Evolutionary conservation across 1,139 yeast species (phyloP), one percentile per base, ranked within the genome.

Genomic region (Taphrina wiesneri): DNA sequence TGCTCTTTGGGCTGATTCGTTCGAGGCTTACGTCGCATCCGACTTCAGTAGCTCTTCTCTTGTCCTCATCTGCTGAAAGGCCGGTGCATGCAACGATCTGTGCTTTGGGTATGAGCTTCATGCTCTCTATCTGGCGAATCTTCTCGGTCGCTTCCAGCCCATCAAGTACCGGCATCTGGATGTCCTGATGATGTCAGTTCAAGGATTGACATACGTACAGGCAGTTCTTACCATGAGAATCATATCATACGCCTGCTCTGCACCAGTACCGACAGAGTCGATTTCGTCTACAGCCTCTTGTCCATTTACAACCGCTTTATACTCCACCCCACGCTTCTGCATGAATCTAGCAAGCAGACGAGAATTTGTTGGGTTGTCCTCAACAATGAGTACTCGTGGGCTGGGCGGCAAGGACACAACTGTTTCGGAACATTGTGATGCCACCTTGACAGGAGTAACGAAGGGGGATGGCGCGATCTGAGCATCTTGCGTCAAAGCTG

Each of bases 301-400:
- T 17, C 56, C 56, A 52, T 52, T 52, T n/a, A 52, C 56, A 28
- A 52, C 56, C 45, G 56, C 56, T 2, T 7, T 34, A 26, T 30
- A 52, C 17, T 5, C 45, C 4, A 52, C 28, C 13, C 56, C 56
- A 6, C 45, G 41, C 56, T 52, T 52, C 45, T 52, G 45, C 56
- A 52, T 30, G 45, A 52, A 52, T 21, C 56, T n/a, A 9, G 26
- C 28, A 4, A 52, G 45, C 17, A 52, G 21, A 6, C 56, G 56
- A 21, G 56, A 17, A 52, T 52, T 52, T 19, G 56, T 52, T 5
- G 56, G 45, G 21, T 52, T 52, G 56, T 52, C 56, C 34, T 52
- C 56, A 2, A 52, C 56, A 21, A 52, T 52, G 19, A 52, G 43
- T 25, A 52, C 56, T 21, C 34, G 28, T 9, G 56, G 56, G 19